Base-by-base conservation (phyloP, 768 basidiomycete species). In the Suillus subalutaceus region DNA sequence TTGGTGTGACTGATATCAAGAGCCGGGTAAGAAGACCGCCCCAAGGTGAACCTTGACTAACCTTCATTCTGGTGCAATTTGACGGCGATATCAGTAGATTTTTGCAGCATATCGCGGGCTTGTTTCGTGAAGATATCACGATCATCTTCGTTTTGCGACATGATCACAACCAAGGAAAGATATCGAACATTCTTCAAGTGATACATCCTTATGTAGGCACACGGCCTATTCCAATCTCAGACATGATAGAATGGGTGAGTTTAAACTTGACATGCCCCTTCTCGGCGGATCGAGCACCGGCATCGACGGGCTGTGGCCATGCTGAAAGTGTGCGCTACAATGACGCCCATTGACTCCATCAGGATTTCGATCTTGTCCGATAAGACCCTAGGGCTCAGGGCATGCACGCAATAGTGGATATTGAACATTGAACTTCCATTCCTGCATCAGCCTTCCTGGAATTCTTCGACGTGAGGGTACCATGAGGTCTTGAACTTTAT, bases 31-130 rank as follows among this genome's bases (percentile, higher is more conserved):
- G 63, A 40, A 15, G n/a, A 38, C 18, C 3, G 13, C 12, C 32
- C 9, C 30, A 38, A 40, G 41, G 23, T 64, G 23, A 64, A 16
- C 0, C 4, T 64, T 6, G 44, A 18, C 44, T 26, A n/a, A 55
- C 63, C 63, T 64, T 64, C 50, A 23, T 37, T 41, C 20, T 53
- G 46, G 23, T 64, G 50, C 35, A 64, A 40, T 64, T 64, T 64
- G 32, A n/a, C 50, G 52, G 63, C 63, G 38, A 64, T 37, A 23
- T 64, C 50, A 55, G 52, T 64, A 53, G 63, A 57, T 55, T 57
- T 64, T 40, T 53, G 37, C 46, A 64, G 41, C 55, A 64, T 55
- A 5, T 41, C 38, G 50, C 16, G n/a, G 23, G 63, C 60, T 41
- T 20, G 32, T 18, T 26, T 30, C 13, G 60, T 61, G 40, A 61